Percentiles rank a stretch among this genome's conserved stretches.
phyloP scores from a whole-genome alignment of 1,139 yeast genomes.

The Pneumocystis wakefieldiae region DNA sequence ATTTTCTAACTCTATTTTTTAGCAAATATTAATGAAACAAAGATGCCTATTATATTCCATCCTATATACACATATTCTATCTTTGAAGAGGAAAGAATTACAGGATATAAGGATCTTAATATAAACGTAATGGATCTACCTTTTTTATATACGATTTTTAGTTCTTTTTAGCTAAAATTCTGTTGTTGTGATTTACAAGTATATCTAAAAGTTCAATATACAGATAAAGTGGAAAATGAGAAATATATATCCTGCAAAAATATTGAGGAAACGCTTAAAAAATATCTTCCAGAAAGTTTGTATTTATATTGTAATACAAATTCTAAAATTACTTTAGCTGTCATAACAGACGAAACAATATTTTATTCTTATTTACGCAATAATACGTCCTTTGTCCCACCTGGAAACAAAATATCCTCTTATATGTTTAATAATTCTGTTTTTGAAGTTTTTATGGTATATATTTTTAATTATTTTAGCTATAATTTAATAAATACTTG shows the following conservation, averaged over 20 bases:
- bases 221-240: conserved; percentile 31
- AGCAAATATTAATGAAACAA: neutral
- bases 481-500: neutral
- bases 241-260: conserved; percentile 18
- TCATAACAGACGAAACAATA: conserved; percentile 44
- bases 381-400: conserved; percentile 32
- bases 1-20: neutral
- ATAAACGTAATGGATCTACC: conserved; percentile 12
- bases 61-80: conserved; percentile 85
- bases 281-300: conserved; percentile 39
- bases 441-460: conserved; percentile 23
- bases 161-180: conserved; percentile 32
- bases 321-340: conserved; percentile 21
- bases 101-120: conserved; percentile 63
- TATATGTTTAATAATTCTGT: conserved; percentile 28
- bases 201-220: conserved; percentile 40
- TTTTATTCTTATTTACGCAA: conserved; percentile 45
- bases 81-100: conserved; percentile 74
- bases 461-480: neutral
- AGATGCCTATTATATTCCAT: conserved; percentile 16
- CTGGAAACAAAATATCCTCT: conserved; percentile 33
- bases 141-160: neutral
- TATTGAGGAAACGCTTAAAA: conserved; percentile 37
- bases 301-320: neutral
- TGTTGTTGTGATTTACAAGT: conserved; percentile 44